Evolutionary conservation across 2,329 filamentous ascomycete genomes (phyloP), one percentile per base, ranked within the genome.

Genomic region (Calonectria pseudoreteaudii): DNA sequence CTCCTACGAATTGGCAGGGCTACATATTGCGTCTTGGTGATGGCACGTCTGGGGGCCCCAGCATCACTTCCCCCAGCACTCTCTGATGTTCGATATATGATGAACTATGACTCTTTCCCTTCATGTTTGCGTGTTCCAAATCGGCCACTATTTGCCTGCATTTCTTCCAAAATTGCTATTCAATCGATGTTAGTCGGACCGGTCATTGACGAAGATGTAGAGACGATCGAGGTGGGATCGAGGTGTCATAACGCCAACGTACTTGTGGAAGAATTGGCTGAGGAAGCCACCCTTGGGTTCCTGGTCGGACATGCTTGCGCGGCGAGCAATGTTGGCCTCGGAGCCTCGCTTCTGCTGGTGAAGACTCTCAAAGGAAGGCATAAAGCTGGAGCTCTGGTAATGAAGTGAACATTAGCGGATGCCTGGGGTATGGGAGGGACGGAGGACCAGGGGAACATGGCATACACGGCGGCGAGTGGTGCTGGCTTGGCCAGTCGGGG

Each of bases 191-290:
- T 75, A 75, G 66, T 31, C 23, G 20, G 20, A 20, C 14, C 3
- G 4, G n/a, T 14, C 36, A 38, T 34, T 2, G 49, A 62, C 13
- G 26, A 38, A 34, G 58, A 18, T 28, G 3, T 20, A 30, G 31
- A 10, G 31, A 30, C 23, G 34, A 58, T 52, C 30, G 38, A n/a
- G 30, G 30, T n/a, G 34, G 34, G 52, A 23, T 44, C 26, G n/a
- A 56, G 38, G 44, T 26, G 30, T 23, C 64, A 18, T 31, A 8
- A 31, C 30, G 44, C 10, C 60, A 16, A 80, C 88, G 68, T 82
- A 91, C 90, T 87, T 90, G 77, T 90, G 86, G 88, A 91, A 92
- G 84, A 91, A 86, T 74, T 87, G 85, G 68, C 88, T 88, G 66
- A 91, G 83, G 75, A 91, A 83, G 50, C 90, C 90, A 1, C 86